Conservation (phyloP, 169 alveolate species). For the Cryptosporidium felis region DNA sequence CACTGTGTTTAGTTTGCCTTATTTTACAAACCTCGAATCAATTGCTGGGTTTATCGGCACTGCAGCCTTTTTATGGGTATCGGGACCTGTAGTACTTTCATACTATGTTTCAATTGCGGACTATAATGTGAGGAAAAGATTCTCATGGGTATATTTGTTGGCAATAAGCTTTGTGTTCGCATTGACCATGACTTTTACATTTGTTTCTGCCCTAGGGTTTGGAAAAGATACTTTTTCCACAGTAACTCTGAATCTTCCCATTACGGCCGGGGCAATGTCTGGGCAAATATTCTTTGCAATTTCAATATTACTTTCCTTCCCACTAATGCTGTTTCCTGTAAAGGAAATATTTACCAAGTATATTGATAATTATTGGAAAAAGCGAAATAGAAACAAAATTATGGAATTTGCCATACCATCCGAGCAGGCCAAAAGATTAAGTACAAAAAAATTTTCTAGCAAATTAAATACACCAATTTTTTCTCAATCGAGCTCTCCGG, state of each 20-base stretch:
- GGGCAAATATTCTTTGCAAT: slow-evolving; percentile 42
- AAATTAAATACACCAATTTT: not conserved
- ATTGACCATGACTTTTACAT: not conserved
- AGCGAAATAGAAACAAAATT: not conserved
- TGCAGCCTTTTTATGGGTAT: slow-evolving; percentile 61
- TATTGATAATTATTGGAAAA: slow-evolving; percentile 7
- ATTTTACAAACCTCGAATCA: slow-evolving; percentile 18
- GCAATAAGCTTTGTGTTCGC: slow-evolving; percentile 24
- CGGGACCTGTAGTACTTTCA: slow-evolving; percentile 63
- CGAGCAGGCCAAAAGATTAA: slow-evolving; percentile 9
- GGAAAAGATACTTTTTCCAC: slow-evolving; percentile 48
- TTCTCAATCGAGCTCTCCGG: not conserved
- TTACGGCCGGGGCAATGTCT: slow-evolving; percentile 29
- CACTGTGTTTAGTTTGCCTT: not conserved
- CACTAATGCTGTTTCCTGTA: slow-evolving; percentile 44
- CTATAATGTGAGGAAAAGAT: not conserved
- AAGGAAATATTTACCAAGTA: slow-evolving; percentile 40
- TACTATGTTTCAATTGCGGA: slow-evolving; percentile 58
- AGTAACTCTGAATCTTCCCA: slow-evolving; percentile 25
- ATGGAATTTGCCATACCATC: slow-evolving; percentile 31
- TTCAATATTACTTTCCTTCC: slow-evolving; percentile 46
- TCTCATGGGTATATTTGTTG: not conserved
- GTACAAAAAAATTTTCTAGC: not conserved
- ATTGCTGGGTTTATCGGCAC: slow-evolving; percentile 46
- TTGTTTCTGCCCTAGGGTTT: slow-evolving; percentile 29